Base-by-base conservation (phyloP, 2,329 filamentous ascomycete species). In the Cordyceps farinosa region DNA sequence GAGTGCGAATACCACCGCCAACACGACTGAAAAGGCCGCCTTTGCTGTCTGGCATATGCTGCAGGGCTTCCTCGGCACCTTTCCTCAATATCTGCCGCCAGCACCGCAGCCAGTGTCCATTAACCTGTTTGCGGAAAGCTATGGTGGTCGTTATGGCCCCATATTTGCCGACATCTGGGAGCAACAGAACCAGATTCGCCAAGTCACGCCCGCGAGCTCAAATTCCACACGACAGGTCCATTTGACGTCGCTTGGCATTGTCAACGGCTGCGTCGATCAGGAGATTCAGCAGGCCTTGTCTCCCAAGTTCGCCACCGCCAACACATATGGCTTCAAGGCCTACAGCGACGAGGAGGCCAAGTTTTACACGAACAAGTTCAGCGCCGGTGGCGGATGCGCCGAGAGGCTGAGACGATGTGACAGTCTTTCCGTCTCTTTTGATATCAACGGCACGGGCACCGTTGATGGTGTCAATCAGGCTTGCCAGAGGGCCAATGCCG, bases 201-300 rank as follows among this genome's bases (percentile, higher is more conserved):
- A 73, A n/a, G 82, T 79, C 61, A 83, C 85, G 3, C 73, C 79
- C 1, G 64, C 84, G 1, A 72, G 80, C 9, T 73, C 70, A 22
- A 82, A 82, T 65, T 78, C 75, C 42, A 87, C 84, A 2, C 74
- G 88, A 11, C 80, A 85, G 36, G 84, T 90, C 55, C 81, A 83
- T 61, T 77, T 92, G 9, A 78, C 77, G 15, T 84, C 88, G 0
- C 74, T 92, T 0, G 88, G 89, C 29, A 89, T 92, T 64, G 78
- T 91, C 64, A 90, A 92, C 71, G 89, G 88, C 13, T 85, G 88
- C 66, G 78, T 92, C 42, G 90, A 92, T 69, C 80, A 84, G 67
- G 72, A 86, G 36, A 79, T 86, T 1, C 87, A 91, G 74, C 77
- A 78, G 3, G 82, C 83, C 3, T 84, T 76, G 67, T 86, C 84